Evolutionary conservation across 163 green algal species (phyloP), one percentile per base, ranked within the genome.

Genomic region (Prototheca cutis): DNA sequence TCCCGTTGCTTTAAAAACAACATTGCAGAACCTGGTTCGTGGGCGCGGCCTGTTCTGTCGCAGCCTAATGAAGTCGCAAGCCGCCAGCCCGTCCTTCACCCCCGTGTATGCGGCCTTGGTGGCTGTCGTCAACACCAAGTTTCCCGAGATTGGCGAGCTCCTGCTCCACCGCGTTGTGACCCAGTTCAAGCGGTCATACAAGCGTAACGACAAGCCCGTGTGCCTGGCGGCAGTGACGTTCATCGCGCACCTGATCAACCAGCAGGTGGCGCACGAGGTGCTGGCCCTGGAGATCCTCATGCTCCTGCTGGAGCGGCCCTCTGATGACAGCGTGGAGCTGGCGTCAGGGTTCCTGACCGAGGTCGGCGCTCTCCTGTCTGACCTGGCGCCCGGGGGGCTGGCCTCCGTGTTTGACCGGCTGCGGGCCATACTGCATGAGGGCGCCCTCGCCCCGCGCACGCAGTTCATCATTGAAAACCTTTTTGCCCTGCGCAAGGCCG

Each of bases 61-160:
- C 58, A 91, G 80, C 13, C 53, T 97, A 47, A 94, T 99, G 80
- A 96, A 96, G 73, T 87, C 76, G 3, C 89, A 97, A 81, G 79
- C 94, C 62, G 91, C 91, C 10, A 90, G 75, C 0, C 90, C 92
- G 2, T 61, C 74, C 24, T 98, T 96, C 77, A 89, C 85, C 2
- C 79, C 84, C 27, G 83, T 96, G 24, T 70, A 73, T 28, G 64
- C 64, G 7, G 59, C 65, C 29, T 61, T 87, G 25, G 72, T 93
- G 30, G 83, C 85, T 2, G 90, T 98, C 19, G 71, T 97, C 51
- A 98, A 98, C 79, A 96, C 90, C 51, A 97, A 97, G 79, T 90
- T 99, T 51, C 93, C 91, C 0, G 88, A 97, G 72, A 75, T 97
- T 1, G 87, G 89, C 0, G 86, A 95, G 74, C 82, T 97, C 58